phyloP scores from a whole-genome alignment of 2,329 filamentous ascomycete species.

The Aspergillus brasiliensis region DNA sequence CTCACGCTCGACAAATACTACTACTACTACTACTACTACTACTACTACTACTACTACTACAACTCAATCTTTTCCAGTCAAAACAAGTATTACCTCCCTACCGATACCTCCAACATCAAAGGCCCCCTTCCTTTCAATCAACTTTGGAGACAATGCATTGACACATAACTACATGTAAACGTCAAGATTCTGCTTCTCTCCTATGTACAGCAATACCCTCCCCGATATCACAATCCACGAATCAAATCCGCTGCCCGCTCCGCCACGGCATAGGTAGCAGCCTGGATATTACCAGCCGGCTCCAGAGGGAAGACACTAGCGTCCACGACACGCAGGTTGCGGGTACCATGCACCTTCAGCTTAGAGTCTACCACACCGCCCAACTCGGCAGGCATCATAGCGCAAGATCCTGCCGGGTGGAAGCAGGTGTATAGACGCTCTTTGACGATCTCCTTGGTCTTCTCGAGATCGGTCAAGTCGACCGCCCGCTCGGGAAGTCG shows the following conservation, averaged over 20 bases:
- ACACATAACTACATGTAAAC: neutral
- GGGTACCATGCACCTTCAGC: conserved; percentile 32
- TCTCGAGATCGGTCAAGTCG: conserved; percentile 21
- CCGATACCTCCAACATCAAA: too few relatives aligned
- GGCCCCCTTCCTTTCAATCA: too few relatives aligned
- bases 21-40: too few relatives aligned
- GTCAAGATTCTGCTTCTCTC: neutral
- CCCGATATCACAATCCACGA: neutral
- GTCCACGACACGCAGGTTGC: conserved; percentile 37
- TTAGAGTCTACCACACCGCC: conserved; percentile 34
- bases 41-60: too few relatives aligned
- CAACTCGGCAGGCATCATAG: conserved; percentile 33
- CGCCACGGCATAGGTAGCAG: conserved; percentile 40
- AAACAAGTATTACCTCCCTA: too few relatives aligned
- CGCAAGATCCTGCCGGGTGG: conserved; percentile 35
- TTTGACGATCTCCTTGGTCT: conserved; percentile 24
- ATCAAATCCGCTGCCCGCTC: conserved; percentile 36
- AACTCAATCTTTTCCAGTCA: too few relatives aligned
- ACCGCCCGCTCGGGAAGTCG: conserved; percentile 11
- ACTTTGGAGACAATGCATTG: too few relatives aligned
- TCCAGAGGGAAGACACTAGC: conserved; percentile 40
- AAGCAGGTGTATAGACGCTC: conserved; percentile 24
- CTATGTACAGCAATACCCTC: too few relatives aligned
- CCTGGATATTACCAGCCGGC: conserved; percentile 40
- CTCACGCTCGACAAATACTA: too few relatives aligned